A percentile compares a stretch with the other conserved stretches of the same genome.
These are phyloP conservation scores for Xylaria intraflava DNA, from an alignment of 495 filamentous ascomycete species.

Conservation along the genomic window DNA sequence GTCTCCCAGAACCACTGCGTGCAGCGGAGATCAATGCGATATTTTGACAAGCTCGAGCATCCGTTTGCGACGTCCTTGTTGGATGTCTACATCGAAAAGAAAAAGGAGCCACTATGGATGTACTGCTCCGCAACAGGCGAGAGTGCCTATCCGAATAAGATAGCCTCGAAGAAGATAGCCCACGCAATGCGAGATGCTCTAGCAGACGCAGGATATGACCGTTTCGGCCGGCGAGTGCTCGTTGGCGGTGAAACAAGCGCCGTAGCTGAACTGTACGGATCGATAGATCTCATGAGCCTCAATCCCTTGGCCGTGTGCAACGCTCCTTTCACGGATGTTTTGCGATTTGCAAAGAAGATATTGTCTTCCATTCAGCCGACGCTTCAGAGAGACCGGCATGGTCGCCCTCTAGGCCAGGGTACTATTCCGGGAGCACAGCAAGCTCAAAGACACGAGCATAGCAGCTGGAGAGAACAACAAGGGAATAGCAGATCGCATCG, in stretches of 20 bases:
- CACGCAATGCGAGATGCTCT: conserved; percentile 52
- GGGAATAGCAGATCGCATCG: not conserved
- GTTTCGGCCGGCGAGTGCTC: conserved; percentile 36
- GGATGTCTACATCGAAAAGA: conserved; percentile 22
- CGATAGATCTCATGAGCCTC: conserved; percentile 13
- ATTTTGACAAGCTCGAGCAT: conserved; percentile 27
- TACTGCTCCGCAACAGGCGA: conserved; percentile 19
- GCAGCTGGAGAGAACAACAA: too few species aligned
- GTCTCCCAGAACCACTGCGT: conserved; percentile 18
- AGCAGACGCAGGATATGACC: conserved; percentile 48
- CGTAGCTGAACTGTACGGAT: conserved; percentile 22
- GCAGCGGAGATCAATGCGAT: conserved; percentile 17
- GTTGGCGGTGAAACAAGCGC: conserved; percentile 7
- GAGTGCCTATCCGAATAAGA: conserved; percentile 49
- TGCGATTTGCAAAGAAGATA: conserved; percentile 12
- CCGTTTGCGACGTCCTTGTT: conserved; percentile 28
- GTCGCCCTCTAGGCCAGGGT: not conserved
- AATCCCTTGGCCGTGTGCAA: conserved; percentile 16
- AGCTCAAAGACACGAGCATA: not conserved
- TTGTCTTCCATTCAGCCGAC: conserved; percentile 5
- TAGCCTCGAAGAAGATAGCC: conserved; percentile 42
- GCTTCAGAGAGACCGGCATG: not conserved
- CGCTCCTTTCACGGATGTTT: conserved; percentile 15
- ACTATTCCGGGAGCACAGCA: not conserved
- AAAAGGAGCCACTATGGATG: conserved; percentile 47